A percentile compares a stretch with the other conserved stretches of the same genome.
Evolutionary conservation across 305 asterid species (phyloP).

Genomic region (Coffea humblotiana): DNA sequence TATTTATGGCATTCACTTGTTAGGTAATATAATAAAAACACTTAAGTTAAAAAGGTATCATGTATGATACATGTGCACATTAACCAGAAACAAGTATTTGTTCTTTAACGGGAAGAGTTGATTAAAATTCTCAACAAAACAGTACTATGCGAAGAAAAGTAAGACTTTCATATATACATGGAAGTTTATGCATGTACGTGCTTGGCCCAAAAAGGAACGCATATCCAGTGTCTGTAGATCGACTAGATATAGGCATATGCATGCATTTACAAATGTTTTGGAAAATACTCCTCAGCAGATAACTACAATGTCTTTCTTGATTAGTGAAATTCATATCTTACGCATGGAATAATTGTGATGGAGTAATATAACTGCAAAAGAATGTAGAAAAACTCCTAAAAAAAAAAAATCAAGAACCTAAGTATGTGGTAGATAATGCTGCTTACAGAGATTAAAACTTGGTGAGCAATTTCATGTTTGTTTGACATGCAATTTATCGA

Average conservation of each 20-base stretch:
- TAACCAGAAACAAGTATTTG: not conserved
- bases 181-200: not conserved
- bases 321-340: not conserved
- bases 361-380: not conserved
- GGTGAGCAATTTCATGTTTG: not conserved
- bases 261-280: not conserved
- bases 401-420: not conserved
- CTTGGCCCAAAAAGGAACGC: not conserved
- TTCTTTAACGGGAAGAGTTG: not conserved
- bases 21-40: not conserved
- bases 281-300: not conserved
- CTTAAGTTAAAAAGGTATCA: not conserved
- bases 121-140: not conserved
- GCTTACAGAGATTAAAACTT: not conserved
- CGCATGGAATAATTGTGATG: not conserved
- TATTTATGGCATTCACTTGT: not conserved
- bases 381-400: not conserved
- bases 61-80: not conserved
- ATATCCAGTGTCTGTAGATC: not conserved
- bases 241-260: not conserved
- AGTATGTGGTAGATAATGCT: not conserved
- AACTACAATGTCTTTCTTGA: not conserved
- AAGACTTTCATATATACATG: not conserved
- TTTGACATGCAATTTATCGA: not conserved
- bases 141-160: not conserved